Conservation (phyloP, 2,329 filamentous ascomycete genomes). For the Fusarium ambrosium region DNA sequence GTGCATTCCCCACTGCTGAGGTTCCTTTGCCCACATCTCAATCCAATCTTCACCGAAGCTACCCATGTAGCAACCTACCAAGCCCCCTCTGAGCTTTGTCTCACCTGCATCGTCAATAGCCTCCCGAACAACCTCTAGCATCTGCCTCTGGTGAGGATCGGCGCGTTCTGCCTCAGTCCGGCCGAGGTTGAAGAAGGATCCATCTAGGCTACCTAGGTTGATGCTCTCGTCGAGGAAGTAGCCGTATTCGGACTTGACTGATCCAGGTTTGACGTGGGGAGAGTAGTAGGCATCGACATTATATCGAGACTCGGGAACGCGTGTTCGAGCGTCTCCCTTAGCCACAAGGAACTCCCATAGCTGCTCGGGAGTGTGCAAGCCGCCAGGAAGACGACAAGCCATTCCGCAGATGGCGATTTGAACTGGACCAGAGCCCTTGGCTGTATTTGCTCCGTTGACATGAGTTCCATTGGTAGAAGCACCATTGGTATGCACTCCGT, state of each 20-base stretch:
- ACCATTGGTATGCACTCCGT: constrained; percentile 8
- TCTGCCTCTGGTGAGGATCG: constrained; percentile 55
- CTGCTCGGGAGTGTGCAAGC: constrained; percentile 30
- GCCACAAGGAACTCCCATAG: constrained; percentile 46
- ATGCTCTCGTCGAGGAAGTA: constrained; percentile 49
- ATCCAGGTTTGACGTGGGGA: constrained; percentile 28
- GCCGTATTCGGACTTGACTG: constrained; percentile 41
- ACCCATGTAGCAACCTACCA: constrained; percentile 53
- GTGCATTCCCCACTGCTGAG: constrained; percentile 36
- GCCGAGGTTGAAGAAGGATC: constrained; percentile 46
- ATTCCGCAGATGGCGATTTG: constrained; percentile 48
- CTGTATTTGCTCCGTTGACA: neutral
- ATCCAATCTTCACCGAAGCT: constrained; percentile 52
- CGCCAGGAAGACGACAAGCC: constrained; percentile 44
- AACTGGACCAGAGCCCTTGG: neutral
- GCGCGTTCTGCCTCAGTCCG: constrained; percentile 48
- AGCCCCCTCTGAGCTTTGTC: constrained; percentile 46
- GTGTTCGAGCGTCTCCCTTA: constrained; percentile 38
- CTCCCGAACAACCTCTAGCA: constrained; percentile 55
- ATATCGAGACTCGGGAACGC: constrained; percentile 39
- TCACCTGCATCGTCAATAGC: constrained; percentile 53
- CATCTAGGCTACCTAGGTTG: constrained; percentile 46
- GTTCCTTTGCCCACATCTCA: constrained; percentile 45
- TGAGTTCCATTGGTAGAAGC: neutral
- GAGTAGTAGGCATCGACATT: constrained; percentile 39